Evolutionary conservation across 768 basidiomycete genomes (phyloP).

Genomic region (Leccinum uliginosum): DNA sequence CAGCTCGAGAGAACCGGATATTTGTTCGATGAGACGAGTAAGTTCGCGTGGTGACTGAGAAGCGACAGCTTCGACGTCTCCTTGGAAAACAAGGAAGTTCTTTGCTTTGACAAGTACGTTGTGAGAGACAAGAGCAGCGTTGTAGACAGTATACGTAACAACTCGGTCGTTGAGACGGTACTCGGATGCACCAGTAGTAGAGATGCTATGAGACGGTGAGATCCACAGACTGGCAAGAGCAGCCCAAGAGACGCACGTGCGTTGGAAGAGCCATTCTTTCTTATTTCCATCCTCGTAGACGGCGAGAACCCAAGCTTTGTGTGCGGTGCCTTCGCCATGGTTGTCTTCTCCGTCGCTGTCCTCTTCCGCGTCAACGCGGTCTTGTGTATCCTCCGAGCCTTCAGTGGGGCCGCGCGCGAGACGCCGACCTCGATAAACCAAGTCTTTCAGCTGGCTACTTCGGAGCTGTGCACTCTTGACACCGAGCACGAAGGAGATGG

Average conservation of each 20-base stretch:
- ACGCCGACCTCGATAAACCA: constrained; percentile 89
- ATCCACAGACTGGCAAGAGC: background rate
- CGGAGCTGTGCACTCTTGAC: constrained; percentile 91
- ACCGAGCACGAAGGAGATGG: constrained; percentile 97
- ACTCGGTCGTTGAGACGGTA: constrained; percentile 80
- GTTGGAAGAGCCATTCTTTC: constrained; percentile 87
- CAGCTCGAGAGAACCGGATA: constrained; percentile 90
- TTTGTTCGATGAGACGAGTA: constrained; percentile 89
- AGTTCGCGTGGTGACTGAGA: constrained; percentile 91
- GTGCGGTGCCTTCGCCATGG: constrained; percentile 78
- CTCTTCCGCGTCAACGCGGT: constrained; percentile 49
- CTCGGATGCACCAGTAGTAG: constrained; percentile 81
- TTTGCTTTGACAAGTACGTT: constrained; percentile 99
- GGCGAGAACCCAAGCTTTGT: constrained; percentile 94
- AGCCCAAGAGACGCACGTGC: constrained; percentile 63
- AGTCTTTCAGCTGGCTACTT: constrained; percentile 89
- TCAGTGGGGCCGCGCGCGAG: constrained; percentile 49
- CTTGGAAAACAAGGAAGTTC: constrained; percentile 99
- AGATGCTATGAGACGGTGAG: constrained; percentile 54
- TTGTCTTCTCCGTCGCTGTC: constrained; percentile 40
- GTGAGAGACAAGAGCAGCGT: constrained; percentile 78
- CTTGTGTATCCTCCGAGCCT: constrained; percentile 39
- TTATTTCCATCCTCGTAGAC: constrained; percentile 73
- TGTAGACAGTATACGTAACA: constrained; percentile 87
- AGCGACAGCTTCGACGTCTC: constrained; percentile 97